Evolutionary conservation across 371 early-diverging fungal species (phyloP).

Genomic region (Smittium mucronatum): DNA sequence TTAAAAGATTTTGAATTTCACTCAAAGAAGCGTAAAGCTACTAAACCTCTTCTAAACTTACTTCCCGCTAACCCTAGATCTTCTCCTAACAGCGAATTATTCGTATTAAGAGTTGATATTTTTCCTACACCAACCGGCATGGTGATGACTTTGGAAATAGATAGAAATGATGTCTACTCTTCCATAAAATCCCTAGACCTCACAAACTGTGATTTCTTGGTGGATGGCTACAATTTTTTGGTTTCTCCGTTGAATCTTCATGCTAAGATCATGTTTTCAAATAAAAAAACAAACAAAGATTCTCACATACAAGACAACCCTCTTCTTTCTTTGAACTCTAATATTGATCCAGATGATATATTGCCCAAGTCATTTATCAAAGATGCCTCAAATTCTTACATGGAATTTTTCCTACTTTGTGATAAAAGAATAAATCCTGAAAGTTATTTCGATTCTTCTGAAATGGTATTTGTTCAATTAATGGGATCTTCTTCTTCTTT

Average conservation of each 20-base stretch:
- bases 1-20: not conserved
- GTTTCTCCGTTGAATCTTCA: not conserved
- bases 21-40: not conserved
- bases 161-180: not conserved
- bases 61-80: not conserved
- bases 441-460: not conserved
- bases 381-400: not conserved
- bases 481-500: not conserved
- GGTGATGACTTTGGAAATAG: not conserved
- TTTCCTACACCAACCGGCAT: not conserved
- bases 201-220: not conserved
- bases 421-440: not conserved
- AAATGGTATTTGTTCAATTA: not conserved
- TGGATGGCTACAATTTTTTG: not conserved
- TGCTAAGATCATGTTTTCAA: not conserved
- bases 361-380: not conserved
- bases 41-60: not conserved
- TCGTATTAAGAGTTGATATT: not conserved
- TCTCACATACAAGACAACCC: not conserved
- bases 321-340: not conserved
- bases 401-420: not conserved
- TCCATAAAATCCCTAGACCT: not conserved
- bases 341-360: not conserved
- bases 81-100: not conserved
- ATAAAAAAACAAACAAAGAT: not conserved